phyloP scores from a whole-genome alignment of 2,329 filamentous ascomycete species.

The Aspergillus sp. region DNA sequence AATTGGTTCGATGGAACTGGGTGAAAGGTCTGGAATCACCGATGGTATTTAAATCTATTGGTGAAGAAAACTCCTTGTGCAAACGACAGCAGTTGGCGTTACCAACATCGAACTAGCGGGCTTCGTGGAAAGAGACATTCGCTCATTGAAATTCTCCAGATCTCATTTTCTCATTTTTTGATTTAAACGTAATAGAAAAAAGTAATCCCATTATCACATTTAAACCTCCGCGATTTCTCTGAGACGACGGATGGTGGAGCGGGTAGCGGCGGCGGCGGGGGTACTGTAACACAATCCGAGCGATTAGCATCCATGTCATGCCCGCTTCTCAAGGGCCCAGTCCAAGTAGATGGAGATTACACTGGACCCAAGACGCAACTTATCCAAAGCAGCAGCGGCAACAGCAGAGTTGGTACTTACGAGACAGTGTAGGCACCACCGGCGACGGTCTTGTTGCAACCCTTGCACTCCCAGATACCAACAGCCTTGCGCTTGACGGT shows the following conservation, averaged over 20 bases:
- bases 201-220: slow-evolving; percentile 39
- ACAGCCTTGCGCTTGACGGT: slow-evolving; percentile 87
- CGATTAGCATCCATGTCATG: slow-evolving; percentile 19
- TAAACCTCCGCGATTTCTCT: slow-evolving; percentile 92
- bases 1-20: slow-evolving; percentile 8
- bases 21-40: slow-evolving; percentile 18
- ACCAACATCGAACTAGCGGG: slow-evolving; percentile 24
- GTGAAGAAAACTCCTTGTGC: slow-evolving; percentile 5
- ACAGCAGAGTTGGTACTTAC: slow-evolving; percentile 62
- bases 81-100: slow-evolving; percentile 18
- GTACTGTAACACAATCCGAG: slow-evolving; percentile 59
- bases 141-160: slow-evolving; percentile 29
- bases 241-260: slow-evolving; percentile 95
- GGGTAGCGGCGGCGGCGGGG: slow-evolving; percentile 87
- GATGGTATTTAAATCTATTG: slow-evolving; percentile 26
- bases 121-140: slow-evolving; percentile 24
- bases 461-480: slow-evolving; percentile 96
- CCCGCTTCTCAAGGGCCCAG: neutral
- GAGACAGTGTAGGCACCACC: slow-evolving; percentile 94
- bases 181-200: slow-evolving; percentile 41
- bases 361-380: neutral
- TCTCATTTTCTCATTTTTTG: slow-evolving; percentile 41
- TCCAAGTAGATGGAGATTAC: neutral
- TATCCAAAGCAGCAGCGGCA: neutral
- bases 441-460: slow-evolving; percentile 91